Conservation (phyloP, 306 rosid genomes). For the Erythrophleum fordii region DNA sequence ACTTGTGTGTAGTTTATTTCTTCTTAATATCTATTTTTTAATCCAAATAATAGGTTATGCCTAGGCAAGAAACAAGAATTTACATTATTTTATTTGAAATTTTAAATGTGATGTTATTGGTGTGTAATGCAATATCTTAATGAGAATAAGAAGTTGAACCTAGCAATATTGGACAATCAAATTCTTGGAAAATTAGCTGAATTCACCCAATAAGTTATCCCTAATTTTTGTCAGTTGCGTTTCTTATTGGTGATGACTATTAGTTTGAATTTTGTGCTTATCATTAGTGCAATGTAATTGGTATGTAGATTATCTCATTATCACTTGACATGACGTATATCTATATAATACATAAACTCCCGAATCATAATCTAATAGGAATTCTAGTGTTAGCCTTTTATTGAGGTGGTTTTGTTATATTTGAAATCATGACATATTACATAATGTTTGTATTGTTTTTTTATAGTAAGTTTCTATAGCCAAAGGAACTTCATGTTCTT, state of each 20-base stretch:
- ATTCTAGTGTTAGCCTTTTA: not conserved
- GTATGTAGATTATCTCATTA: not conserved
- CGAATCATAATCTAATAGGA: not conserved
- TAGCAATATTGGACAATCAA: constrained; percentile 96
- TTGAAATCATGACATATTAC: not conserved
- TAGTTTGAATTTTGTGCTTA: constrained; percentile 10
- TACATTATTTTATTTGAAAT: constrained; percentile 30
- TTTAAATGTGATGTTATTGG: constrained; percentile 30
- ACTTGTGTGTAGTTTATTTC: no score
- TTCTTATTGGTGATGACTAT: not conserved
- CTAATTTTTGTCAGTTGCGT: constrained; percentile 10
- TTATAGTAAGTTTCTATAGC: no score
- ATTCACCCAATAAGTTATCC: constrained; percentile 88
- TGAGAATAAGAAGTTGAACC: constrained; percentile 93
- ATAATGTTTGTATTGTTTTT: no score
- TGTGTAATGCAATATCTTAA: constrained; percentile 79
- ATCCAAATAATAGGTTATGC: constrained; percentile 10
- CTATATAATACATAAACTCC: not conserved
- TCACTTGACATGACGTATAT: not conserved
- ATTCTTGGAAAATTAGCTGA: constrained; percentile 96
- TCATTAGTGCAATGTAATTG: not conserved
- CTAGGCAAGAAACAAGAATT: not conserved
- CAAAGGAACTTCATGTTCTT: no score
- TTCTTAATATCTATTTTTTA: not conserved
- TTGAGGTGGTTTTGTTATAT: not conserved